phyloP scores from a whole-genome alignment of 2,329 filamentous ascomycete genomes.

The Microsporum audouinii region DNA sequence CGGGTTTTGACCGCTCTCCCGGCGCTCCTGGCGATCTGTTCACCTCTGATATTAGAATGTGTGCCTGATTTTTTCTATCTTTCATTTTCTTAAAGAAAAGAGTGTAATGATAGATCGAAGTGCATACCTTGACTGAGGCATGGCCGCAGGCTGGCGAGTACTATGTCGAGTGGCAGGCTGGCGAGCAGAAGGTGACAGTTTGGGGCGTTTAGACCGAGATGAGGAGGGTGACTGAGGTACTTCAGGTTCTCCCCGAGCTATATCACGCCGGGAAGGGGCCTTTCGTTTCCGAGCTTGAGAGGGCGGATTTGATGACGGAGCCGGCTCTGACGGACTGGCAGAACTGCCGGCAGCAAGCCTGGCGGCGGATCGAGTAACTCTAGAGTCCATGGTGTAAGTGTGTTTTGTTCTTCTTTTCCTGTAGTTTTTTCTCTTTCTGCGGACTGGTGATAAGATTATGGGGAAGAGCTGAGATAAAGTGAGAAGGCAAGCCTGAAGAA shows the following conservation, averaged over 20 bases:
- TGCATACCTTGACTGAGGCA: conserved; percentile 34
- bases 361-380: conserved; percentile 88
- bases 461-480: conserved; percentile 5
- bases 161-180: conserved; percentile 30
- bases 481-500: conserved; percentile 5
- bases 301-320: conserved; percentile 34
- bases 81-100: not conserved
- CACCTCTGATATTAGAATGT: conserved; percentile 6
- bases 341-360: conserved; percentile 21
- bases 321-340: conserved; percentile 41
- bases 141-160: conserved; percentile 26
- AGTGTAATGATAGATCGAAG: conserved; percentile 11
- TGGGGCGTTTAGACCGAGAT: conserved; percentile 58
- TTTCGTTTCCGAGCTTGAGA: conserved; percentile 64
- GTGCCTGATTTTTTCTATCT: too few species aligned
- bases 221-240: conserved; percentile 2
- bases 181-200: conserved; percentile 43
- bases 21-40: conserved; percentile 22
- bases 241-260: conserved; percentile 19
- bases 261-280: conserved; percentile 41
- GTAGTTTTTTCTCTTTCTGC: too few species aligned
- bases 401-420: conserved; percentile 15
- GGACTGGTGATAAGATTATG: too few species aligned
- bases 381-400: conserved; percentile 82
- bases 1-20: conserved; percentile 43